Evolutionary conservation across 2,329 filamentous ascomycete species (phyloP), one percentile per base, ranked within the genome.

Genomic region (Trichoderma koningiopsis): DNA sequence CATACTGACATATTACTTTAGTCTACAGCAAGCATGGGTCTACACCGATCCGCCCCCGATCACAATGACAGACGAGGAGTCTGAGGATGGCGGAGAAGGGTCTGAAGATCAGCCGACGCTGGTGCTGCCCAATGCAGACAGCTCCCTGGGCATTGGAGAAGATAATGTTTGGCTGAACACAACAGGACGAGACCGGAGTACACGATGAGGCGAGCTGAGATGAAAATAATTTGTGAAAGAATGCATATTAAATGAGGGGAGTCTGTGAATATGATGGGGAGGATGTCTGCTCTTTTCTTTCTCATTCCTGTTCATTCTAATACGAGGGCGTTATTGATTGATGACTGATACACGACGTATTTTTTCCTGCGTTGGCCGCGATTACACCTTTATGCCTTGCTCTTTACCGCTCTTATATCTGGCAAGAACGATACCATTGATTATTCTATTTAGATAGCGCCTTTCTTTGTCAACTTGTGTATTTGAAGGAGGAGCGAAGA

Each of bases 21-120:
- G 88, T 27, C 82, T 94, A n/a, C 85, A 89, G 74, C 87, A 89
- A 73, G 86, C 90, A 0, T 93, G 91, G 91, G 88, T 93, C 64
- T 87, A 88, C 73, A 77, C 82, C 61, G 86, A 88, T 37, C 84
- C 85, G 2, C 86, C 85, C 29, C 71, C 72, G 47, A 43, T 76
- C 22, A 56, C 73, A 19, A 73, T 75, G 24, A 74, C 75, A 13
- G 75, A 76, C 14, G 72, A 74, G 14, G 75, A 76, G 8, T 73
- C 74, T 2, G 76, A 76, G 6, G 74, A 75, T 7, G 71, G 60
- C 33, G 66, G 68, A 24, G 63, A 59, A 56, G 62, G 56, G 10
- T 70, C 68, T 5, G 62, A 66, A 24, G 49, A 68, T 24, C 57
- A 70, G 71, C 75, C 70, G 7, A 60, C 69, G 8, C 27, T 78